phyloP scores from a whole-genome alignment of 352 stramenopile genomes.

The Globisporangium iwayamae region DNA sequence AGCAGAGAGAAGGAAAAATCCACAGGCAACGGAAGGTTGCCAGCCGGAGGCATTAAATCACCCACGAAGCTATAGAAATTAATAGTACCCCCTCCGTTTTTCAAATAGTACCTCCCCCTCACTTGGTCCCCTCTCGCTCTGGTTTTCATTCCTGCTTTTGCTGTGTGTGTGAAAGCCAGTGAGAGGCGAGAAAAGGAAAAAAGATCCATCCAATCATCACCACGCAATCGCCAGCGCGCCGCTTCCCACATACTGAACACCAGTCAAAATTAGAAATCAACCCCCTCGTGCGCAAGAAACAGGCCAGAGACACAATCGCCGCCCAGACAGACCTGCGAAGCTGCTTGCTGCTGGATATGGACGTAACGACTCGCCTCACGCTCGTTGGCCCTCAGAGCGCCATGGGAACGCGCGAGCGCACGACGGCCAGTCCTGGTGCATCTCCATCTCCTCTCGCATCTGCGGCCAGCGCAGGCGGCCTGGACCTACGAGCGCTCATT shows the following conservation, averaged over 20 bases:
- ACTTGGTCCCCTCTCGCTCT: background rate
- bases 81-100: background rate
- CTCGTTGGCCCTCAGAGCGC: background rate
- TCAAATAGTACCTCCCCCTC: background rate
- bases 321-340: background rate
- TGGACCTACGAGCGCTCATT: slow-evolving; percentile 3
- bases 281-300: slow-evolving; percentile 1
- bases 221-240: background rate
- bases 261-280: background rate
- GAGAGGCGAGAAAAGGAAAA: background rate
- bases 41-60: slow-evolving; percentile 3
- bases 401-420: background rate
- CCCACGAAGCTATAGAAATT: background rate
- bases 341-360: background rate
- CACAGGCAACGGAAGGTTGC: background rate
- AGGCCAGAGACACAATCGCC: slow-evolving; percentile 5
- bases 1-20: background rate
- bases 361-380: slow-evolving; percentile 10
- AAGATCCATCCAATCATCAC: background rate
- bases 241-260: slow-evolving; percentile 6
- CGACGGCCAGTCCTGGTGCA: background rate
- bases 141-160: background rate
- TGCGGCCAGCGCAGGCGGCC: background rate
- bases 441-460: background rate
- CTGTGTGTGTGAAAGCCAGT: background rate